Evolutionary conservation across 306 rosid species (phyloP), one percentile per base, ranked within the genome.

Genomic region (Canavalia gladiata): DNA sequence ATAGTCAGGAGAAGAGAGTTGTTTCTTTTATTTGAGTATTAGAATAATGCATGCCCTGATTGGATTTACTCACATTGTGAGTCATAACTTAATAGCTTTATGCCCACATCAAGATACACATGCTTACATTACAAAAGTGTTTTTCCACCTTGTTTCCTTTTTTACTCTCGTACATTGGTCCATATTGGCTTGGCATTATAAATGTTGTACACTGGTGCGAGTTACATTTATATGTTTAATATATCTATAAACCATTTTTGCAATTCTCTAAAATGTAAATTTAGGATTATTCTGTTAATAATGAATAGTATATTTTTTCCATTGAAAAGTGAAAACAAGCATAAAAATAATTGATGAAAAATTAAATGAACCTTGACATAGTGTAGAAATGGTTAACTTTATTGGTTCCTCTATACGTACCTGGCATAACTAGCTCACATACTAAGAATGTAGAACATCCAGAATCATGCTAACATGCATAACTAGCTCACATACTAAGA

Each of bases 371-470:
- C 76, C 49, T 9, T 47, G 74, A 46, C 6, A 37, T 18, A 18
- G 11, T 35, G 52, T 72, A 39, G 29, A 56, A 39, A 39, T 57
- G 12, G 78, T 28, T 47, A 45, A 57, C 57, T 80, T 46, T 35
- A 63, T 42, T 1, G 4, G 41, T n/a, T 60, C 54, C 47, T 72
- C 34, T 56, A 1, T 52, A 66, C 57, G 11, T 9, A 34, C 45
- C 58, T n/a, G 51, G n/a, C 49, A 68, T 60, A 46, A 56, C 58
- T 50, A 43, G 10, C 52, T 59, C 49, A 5, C 13, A 34, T 49
- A 5, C 45, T 46, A 28, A 39, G 47, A 51, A 50, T 63, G 6
- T 63, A 29, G 37, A 39, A 42, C 67, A 62, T 80, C 30, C 54
- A 6, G 34, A 62, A 49, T 72, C 57, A 72, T 58, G 45, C n/a